These are phyloP conservation scores for Phytopythium helicoides DNA, from an alignment of 352 stramenopile species.

Conservation along the genomic window DNA sequence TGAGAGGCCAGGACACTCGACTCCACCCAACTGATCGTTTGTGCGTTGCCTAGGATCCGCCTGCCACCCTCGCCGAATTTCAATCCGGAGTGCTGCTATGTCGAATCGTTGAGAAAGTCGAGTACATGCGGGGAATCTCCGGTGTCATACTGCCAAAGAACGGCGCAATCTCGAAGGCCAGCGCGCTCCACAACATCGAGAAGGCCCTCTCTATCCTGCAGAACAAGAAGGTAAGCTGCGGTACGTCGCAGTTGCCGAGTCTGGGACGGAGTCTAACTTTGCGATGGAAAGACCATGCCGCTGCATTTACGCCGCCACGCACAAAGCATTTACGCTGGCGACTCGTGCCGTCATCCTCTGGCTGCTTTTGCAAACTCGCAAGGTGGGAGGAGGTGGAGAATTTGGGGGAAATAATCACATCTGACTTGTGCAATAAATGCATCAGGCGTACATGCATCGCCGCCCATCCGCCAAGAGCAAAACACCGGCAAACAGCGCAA, in stretches of 20 bases:
- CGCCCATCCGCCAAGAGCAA: neutral
- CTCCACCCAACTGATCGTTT: too few species aligned
- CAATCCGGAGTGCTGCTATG: slow-evolving; percentile 60
- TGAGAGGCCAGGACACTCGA: too few species aligned
- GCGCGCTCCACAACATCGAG: slow-evolving; percentile 69
- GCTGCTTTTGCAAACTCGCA: slow-evolving; percentile 46
- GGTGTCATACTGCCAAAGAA: slow-evolving; percentile 11
- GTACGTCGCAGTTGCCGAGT: too few species aligned
- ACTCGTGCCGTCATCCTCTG: slow-evolving; percentile 32
- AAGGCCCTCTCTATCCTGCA: slow-evolving; percentile 63
- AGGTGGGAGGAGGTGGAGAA: slow-evolving; percentile 11
- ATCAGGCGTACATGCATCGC: neutral
- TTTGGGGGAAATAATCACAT: neutral
- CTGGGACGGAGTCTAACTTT: too few species aligned
- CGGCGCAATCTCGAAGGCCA: slow-evolving; percentile 36
- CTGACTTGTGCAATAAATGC: too few species aligned
- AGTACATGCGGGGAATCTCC: slow-evolving; percentile 62
- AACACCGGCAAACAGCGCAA: neutral
- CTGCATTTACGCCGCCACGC: slow-evolving; percentile 42
- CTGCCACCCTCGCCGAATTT: slow-evolving; percentile 38
- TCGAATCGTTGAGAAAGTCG: slow-evolving; percentile 62
- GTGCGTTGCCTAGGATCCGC: slow-evolving; percentile 25
- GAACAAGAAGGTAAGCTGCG: slow-evolving; percentile 62
- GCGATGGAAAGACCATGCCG: slow-evolving; percentile 56
- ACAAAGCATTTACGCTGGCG: slow-evolving; percentile 32